Base-by-base conservation (phyloP, 169 alveolate species). In the Cryptosporidium baileyi region DNA sequence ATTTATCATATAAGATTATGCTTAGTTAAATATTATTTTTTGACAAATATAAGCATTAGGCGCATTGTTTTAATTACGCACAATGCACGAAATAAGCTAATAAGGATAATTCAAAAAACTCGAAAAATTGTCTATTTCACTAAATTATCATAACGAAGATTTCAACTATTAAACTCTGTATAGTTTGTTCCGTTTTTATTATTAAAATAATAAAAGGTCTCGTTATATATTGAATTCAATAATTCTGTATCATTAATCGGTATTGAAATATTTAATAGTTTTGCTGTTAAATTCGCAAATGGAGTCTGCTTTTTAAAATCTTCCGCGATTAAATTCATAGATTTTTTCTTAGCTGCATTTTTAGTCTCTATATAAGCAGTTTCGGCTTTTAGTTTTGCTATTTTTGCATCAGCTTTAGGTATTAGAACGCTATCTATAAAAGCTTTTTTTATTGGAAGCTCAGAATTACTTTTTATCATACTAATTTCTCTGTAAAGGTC, bases 281-380 rank as follows among this genome's bases (percentile, higher is more conserved):
- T 49, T 34, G 15, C 45, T 3, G 60, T 36, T 7, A 51, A 6
- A n/a, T 32, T 30, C 8, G 63, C 15, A 32, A 65, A 65, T 45
- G 63, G 26, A 2, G 44, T 65, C 9, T 8, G 19, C 17, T 45
- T 45, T 65, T 65, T 57, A 24, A 47, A 3, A 24, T 65, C 81
- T 9, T 32, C 61, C 41, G 24, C 60, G 43, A 51, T 17, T 17
- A 49, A 38, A n/a, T 34, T 65, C 52, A 65, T 47, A 15, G n/a
- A n/a, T 30, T 65, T 49, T 30, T 26, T 65, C 51, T 47, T 65
- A 28, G 51, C 81, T 17, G 63, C 63, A 45, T 65, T 65, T 51
- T 65, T 65, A 9, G 81, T 65, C 45, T 65, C 81, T 41, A 65
- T 65, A 65, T 65, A 65, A 47, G 61, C 81, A 24, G 81, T 65